phyloP scores from a whole-genome alignment of 306 rosid species.

The Astragalus membranaceus region DNA sequence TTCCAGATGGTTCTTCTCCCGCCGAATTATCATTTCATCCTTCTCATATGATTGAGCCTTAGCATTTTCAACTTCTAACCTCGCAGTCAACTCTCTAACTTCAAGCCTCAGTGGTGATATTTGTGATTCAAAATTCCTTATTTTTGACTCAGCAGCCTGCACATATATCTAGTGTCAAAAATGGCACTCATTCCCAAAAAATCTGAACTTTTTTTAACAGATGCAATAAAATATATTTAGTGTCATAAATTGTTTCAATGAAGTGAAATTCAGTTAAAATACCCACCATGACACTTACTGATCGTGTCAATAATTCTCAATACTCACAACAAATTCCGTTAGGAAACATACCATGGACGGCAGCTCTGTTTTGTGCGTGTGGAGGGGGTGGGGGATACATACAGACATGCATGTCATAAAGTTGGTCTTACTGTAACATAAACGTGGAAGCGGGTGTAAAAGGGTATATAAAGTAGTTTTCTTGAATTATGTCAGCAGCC shows the following conservation, averaged over 20 bases:
- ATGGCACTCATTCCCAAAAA: background rate
- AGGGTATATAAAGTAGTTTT: background rate
- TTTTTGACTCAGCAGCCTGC: conserved; percentile 79
- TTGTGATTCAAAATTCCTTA: conserved; percentile 59
- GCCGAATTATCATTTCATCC: conserved; percentile 49
- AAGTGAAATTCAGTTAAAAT: background rate
- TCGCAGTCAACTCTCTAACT: conserved; percentile 48
- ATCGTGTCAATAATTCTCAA: background rate
- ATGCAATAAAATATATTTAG: background rate
- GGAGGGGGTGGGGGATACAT: background rate
- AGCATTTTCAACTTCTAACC: conserved; percentile 43
- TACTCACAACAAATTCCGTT: background rate
- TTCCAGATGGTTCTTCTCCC: conserved; percentile 65
- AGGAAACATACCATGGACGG: background rate
- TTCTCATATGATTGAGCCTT: conserved; percentile 66
- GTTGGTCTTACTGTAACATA: background rate
- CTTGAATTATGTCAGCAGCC: background rate
- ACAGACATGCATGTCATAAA: background rate
- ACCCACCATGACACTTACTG: background rate
- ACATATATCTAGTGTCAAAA: conserved; percentile 10
- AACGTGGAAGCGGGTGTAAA: background rate
- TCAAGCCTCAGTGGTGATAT: conserved; percentile 46
- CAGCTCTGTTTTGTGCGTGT: background rate
- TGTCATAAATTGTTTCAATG: background rate
- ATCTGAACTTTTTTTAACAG: background rate